A percentile compares a stretch with the other conserved stretches of the same genome.
phyloP scores from a whole-genome alignment of 441 rosid species.

The Pelargonium fulgidum region DNA sequence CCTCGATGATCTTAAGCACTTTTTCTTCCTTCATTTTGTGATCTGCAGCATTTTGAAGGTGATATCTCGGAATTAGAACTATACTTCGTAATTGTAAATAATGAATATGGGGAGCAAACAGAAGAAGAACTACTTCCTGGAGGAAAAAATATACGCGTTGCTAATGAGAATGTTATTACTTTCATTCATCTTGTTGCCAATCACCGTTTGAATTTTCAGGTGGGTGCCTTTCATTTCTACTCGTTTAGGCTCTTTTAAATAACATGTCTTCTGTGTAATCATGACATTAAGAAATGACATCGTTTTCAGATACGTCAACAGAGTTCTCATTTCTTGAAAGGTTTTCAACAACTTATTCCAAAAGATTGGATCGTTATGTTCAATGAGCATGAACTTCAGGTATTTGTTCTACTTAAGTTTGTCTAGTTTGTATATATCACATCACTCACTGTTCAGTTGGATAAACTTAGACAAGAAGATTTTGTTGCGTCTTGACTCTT shows the following conservation, averaged over 20 bases:
- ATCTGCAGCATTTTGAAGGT: slow-evolving; percentile 73
- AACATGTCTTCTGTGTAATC: slow-evolving; percentile 12
- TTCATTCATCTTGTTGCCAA: slow-evolving; percentile 94
- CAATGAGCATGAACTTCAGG: slow-evolving; percentile 98
- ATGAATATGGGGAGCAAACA: slow-evolving; percentile 94
- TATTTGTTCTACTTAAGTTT: slow-evolving; percentile 17
- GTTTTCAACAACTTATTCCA: slow-evolving; percentile 92
- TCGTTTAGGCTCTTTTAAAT: slow-evolving; percentile 9
- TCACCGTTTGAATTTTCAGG: slow-evolving; percentile 94
- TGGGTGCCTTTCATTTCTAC: slow-evolving; percentile 19
- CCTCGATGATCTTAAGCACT: background rate
- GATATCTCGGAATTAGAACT: slow-evolving; percentile 78
- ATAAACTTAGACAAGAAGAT: too few species aligned
- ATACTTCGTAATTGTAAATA: slow-evolving; percentile 84
- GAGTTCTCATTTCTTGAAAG: slow-evolving; percentile 85
- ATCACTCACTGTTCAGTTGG: too few species aligned
- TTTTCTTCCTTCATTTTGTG: slow-evolving; percentile 12
- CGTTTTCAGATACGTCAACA: slow-evolving; percentile 83
- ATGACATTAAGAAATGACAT: slow-evolving; percentile 14
- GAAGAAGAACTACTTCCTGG: slow-evolving; percentile 92
- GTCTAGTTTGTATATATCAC: too few species aligned
- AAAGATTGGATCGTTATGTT: slow-evolving; percentile 97
- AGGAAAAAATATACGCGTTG: slow-evolving; percentile 71
- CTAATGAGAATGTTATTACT: slow-evolving; percentile 82
- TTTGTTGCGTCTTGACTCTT: too few species aligned